Evolutionary conservation across 2,329 filamentous ascomycete species (phyloP).

Genomic region (Diaporthe eres): DNA sequence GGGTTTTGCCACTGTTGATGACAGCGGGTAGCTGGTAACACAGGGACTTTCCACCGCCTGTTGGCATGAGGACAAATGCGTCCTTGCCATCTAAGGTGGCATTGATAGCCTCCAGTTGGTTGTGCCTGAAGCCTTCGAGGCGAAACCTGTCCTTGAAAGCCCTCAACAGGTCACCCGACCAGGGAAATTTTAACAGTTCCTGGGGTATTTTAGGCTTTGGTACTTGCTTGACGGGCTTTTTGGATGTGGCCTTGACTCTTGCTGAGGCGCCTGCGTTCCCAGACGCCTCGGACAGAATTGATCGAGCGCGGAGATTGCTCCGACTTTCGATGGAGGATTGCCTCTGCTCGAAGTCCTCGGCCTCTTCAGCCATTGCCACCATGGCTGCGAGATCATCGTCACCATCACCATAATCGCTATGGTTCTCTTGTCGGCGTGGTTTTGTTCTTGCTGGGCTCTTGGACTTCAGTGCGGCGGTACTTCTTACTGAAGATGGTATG

Average conservation of each 20-base stretch:
- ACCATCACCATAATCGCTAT: slow-evolving; percentile 54
- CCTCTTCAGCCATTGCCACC: slow-evolving; percentile 66
- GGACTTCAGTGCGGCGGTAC: slow-evolving; percentile 39
- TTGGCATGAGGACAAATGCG: slow-evolving; percentile 97
- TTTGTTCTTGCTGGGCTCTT: slow-evolving; percentile 42
- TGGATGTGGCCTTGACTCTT: slow-evolving; percentile 52
- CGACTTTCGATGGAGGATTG: slow-evolving; percentile 52
- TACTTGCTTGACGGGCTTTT: slow-evolving; percentile 48
- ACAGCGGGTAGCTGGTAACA: slow-evolving; percentile 97
- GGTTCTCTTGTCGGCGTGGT: slow-evolving; percentile 45
- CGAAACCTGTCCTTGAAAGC: slow-evolving; percentile 88
- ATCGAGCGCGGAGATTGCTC: slow-evolving; percentile 48
- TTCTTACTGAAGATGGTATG: neutral
- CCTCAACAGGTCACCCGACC: slow-evolving; percentile 87
- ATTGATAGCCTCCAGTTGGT: slow-evolving; percentile 97
- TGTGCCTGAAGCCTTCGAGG: slow-evolving; percentile 87
- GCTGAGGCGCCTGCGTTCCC: slow-evolving; percentile 57
- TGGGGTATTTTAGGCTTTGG: slow-evolving; percentile 58
- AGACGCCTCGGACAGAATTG: slow-evolving; percentile 63
- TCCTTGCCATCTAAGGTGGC: slow-evolving; percentile 89
- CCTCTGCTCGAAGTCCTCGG: slow-evolving; percentile 63
- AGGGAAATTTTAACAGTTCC: slow-evolving; percentile 76
- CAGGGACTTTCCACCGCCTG: slow-evolving; percentile 94
- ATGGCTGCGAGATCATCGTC: slow-evolving; percentile 62
- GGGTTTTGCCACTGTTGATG: slow-evolving; percentile 83